A percentile compares a stretch with the other conserved stretches of the same genome.
phyloP scores from a whole-genome alignment of 176 grass and related monocot species.

The Oryza australiensis region DNA sequence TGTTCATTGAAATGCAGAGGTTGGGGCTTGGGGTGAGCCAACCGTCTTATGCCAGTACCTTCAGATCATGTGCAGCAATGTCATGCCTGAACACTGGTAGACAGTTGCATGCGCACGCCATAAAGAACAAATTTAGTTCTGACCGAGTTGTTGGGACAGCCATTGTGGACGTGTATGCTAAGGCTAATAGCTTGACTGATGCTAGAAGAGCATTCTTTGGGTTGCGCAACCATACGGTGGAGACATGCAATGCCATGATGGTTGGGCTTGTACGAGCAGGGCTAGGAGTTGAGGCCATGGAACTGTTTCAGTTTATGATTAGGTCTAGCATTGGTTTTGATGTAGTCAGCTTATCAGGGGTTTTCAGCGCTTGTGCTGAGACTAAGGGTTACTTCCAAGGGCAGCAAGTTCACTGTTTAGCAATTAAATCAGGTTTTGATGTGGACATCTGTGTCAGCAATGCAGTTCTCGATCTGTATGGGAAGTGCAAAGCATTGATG shows the following conservation, averaged over 20 bases:
- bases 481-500: conserved; percentile 72
- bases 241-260: conserved; percentile 86
- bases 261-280: conserved; percentile 66
- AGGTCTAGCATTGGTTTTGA: conserved; percentile 56
- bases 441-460: conserved; percentile 63
- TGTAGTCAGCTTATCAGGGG: conserved; percentile 69
- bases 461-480: conserved; percentile 84
- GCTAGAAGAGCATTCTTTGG: conserved; percentile 63
- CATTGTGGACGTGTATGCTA: conserved; percentile 83
- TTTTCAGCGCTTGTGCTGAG: conserved; percentile 73
- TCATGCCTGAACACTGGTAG: conserved; percentile 42
- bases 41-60: conserved; percentile 77
- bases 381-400: conserved; percentile 61
- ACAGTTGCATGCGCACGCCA: conserved; percentile 76
- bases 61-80: conserved; percentile 65
- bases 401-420: conserved; percentile 68
- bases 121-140: conserved; percentile 66
- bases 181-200: conserved; percentile 59
- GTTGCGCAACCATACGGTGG: conserved; percentile 53
- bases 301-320: conserved; percentile 68
- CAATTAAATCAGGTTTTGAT: conserved; percentile 63
- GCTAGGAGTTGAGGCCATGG: conserved; percentile 50
- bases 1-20: conserved; percentile 82
- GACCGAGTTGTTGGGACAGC: conserved; percentile 78
- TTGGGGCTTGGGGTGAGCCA: conserved; percentile 60